phyloP scores from a whole-genome alignment of 441 rosid species.

The Gossypium aridum region DNA sequence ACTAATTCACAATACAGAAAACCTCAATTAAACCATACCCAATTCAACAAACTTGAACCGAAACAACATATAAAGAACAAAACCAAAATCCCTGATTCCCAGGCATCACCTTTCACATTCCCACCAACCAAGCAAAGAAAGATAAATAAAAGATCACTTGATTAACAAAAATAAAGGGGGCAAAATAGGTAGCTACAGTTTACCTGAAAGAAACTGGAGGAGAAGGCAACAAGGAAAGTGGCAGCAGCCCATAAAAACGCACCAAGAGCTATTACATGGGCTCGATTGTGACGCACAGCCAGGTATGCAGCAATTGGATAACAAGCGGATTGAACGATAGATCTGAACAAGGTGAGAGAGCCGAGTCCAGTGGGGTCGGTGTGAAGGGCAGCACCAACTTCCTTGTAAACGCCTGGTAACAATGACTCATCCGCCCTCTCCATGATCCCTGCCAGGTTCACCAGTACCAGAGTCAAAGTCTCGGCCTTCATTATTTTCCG shows the following conservation, averaged over 20 bases:
- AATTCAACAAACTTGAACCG: conserved; percentile 1
- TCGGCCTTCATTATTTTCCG: conserved; percentile 44
- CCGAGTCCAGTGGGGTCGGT: conserved; percentile 85
- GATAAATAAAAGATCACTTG: not conserved
- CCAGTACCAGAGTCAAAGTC: conserved; percentile 55
- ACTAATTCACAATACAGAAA: not conserved
- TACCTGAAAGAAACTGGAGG: conserved; percentile 83
- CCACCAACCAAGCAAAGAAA: conserved; percentile 9
- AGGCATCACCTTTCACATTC: conserved; percentile 6
- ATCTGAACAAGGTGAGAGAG: conserved; percentile 67
- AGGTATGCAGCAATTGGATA: conserved; percentile 84
- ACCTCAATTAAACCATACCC: not conserved
- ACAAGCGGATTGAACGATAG: conserved; percentile 81
- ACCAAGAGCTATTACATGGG: conserved; percentile 82
- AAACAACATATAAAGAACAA: not conserved
- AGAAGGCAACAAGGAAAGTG: conserved; percentile 83
- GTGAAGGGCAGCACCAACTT: conserved; percentile 82
- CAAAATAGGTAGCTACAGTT: not conserved
- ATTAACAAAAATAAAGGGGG: not conserved
- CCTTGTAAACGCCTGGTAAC: conserved; percentile 86
- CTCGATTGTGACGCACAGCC: conserved; percentile 55
- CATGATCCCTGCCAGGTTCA: conserved; percentile 85
- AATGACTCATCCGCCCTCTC: conserved; percentile 91
- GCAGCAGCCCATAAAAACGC: conserved; percentile 91
- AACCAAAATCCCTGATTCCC: not conserved